These are phyloP conservation scores for Diaporthe citrichinensis DNA, from an alignment of 2,329 filamentous ascomycete genomes.

Conservation along the genomic window DNA sequence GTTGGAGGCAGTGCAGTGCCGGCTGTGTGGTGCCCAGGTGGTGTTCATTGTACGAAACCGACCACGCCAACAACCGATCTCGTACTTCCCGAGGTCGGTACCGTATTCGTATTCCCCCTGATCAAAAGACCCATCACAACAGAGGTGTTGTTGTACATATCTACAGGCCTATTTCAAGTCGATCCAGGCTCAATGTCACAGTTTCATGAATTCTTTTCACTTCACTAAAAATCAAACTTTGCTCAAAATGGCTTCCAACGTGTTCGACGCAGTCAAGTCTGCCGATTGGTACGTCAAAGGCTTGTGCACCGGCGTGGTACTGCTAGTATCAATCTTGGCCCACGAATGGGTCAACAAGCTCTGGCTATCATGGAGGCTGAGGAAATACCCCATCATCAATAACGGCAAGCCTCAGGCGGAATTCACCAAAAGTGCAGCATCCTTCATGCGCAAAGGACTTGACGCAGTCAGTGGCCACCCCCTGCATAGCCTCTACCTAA, in stretches of 20 bases:
- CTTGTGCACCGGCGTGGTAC: neutral
- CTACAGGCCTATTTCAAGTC: neutral
- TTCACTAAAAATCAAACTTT: neutral
- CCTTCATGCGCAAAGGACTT: neutral
- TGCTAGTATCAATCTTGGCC: neutral
- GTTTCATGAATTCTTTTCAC: neutral
- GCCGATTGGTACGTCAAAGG: slow-evolving; percentile 20
- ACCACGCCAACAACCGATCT: neutral
- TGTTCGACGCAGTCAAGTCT: slow-evolving; percentile 1
- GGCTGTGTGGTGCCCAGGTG: neutral
- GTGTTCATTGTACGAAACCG: neutral
- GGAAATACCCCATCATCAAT: slow-evolving; percentile 23
- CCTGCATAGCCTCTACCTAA: neutral
- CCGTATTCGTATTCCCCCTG: slow-evolving; percentile 2
- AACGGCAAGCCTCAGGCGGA: slow-evolving; percentile 19
- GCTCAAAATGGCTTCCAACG: neutral
- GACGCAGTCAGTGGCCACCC: neutral
- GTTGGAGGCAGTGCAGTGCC: neutral
- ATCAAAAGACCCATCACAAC: neutral
- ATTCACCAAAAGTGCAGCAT: neutral
- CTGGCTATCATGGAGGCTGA: slow-evolving; percentile 16
- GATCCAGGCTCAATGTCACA: neutral
- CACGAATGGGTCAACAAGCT: slow-evolving; percentile 2
- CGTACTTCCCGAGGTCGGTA: neutral
- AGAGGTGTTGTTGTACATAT: neutral